Evolutionary conservation across 208 protist species (phyloP).

Genomic region (Blastocrithidia nonstop): DNA sequence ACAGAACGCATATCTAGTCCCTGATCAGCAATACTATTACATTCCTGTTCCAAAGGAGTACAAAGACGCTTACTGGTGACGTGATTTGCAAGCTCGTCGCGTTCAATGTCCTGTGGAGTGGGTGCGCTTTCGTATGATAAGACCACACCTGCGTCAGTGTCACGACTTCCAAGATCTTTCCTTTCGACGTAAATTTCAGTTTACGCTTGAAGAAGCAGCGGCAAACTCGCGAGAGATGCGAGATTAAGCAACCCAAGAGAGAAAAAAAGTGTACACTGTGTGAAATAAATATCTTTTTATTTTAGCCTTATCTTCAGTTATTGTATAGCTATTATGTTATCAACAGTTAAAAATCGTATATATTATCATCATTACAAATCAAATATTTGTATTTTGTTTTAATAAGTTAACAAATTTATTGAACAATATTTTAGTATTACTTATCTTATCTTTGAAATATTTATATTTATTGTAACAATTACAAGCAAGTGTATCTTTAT

Average conservation of each 20-base stretch:
- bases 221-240: constrained; percentile 80
- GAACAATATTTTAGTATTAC: too few species aligned
- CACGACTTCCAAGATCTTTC: constrained; percentile 85
- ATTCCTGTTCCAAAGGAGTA: constrained; percentile 74
- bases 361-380: constrained; percentile 1
- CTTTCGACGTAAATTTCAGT: constrained; percentile 82
- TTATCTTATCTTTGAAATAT: too few species aligned
- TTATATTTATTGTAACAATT: too few species aligned
- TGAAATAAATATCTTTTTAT: not conserved
- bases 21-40: constrained; percentile 68
- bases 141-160: constrained; percentile 29
- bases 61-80: constrained; percentile 88
- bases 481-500: too few species aligned
- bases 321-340: not conserved
- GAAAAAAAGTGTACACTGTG: not conserved
- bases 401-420: too few species aligned
- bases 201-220: constrained; percentile 57
- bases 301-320: not conserved
- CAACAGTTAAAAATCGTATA: not conserved
- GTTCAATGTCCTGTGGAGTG: constrained; percentile 82
- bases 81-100: constrained; percentile 76
- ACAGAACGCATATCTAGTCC: constrained; percentile 46
- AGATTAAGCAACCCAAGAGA: constrained; percentile 20
- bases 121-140: constrained; percentile 77
- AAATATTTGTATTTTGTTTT: constrained; percentile 5